Evolutionary conservation across 257 asterid species (phyloP), one percentile per base, ranked within the genome.

Genomic region (Solanum chmielewskii): DNA sequence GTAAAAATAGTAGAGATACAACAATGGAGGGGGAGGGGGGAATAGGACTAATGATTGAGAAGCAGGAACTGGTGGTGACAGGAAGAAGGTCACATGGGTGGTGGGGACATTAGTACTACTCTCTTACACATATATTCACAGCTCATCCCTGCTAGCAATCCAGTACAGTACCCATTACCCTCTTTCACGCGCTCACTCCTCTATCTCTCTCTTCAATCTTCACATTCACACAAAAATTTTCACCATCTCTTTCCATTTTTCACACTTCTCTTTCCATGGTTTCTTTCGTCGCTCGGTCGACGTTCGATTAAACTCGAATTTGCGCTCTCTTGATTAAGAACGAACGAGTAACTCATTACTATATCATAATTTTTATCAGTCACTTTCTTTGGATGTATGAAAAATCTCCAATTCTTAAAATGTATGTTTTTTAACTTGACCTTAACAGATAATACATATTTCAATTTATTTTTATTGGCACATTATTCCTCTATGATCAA

Each of bases 61-160:
- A 94, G 96, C 98, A 94, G 94, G 90, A 92, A 93, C 91, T 95
- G 98, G 98, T 95, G 98, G 99, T 93, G 98, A 94, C 97, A 94
- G 98, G 93, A 92, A 90, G 93, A 89, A 89, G 69, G 94, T 96
- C 99, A 96, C 99, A 96, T 94, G 99, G 97, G 97, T 87, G 94
- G 98, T 92, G 98, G 98, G 98, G 87, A 86, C 97, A 92, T 87
- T 91, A 29, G 20, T 78, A 47, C 87, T 91, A 84, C 93, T 77
- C 59, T 83, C 91, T 80, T 75, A 16, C 83, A 86, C 62, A 87
- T 68, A 85, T 70, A 85, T 62, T 69, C 87, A 86, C 90, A 89
- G 89, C 90, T 89, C 90, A 89, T 74, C 35, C 39, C 42, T 70
- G 68, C 84, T 25, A 47, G 9, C 60, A 15, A 77, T 77, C 25